Conservation (phyloP, 2,329 filamentous ascomycete genomes). For the Fusarium avenaceum region DNA sequence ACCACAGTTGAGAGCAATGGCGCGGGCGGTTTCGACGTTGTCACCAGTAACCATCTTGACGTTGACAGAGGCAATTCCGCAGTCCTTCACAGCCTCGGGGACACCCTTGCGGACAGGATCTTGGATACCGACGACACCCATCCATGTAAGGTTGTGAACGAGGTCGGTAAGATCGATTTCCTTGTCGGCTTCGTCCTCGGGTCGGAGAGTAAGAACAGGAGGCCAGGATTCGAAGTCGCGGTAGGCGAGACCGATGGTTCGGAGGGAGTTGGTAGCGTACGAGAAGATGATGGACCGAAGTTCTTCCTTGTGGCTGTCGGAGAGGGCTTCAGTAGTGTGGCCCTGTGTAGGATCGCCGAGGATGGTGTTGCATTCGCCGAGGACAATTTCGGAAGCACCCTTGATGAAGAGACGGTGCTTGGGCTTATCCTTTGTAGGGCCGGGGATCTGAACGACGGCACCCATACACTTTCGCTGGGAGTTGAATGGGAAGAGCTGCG, state of each 20-base stretch:
- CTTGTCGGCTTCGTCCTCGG: constrained; percentile 68
- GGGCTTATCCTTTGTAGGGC: constrained; percentile 44
- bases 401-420: constrained; percentile 66
- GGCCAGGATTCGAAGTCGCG: constrained; percentile 80
- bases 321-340: constrained; percentile 19
- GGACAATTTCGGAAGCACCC: constrained; percentile 69
- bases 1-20: constrained; percentile 60
- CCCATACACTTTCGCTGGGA: constrained; percentile 69
- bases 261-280: constrained; percentile 75
- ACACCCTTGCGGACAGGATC: constrained; percentile 76
- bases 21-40: constrained; percentile 60
- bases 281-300: constrained; percentile 67
- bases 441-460: constrained; percentile 63
- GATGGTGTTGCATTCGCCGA: constrained; percentile 63
- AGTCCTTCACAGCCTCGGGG: constrained; percentile 71
- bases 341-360: constrained; percentile 64
- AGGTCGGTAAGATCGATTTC: constrained; percentile 65
- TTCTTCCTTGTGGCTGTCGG: constrained; percentile 63
- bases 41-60: constrained; percentile 74
- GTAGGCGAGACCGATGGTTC: constrained; percentile 80
- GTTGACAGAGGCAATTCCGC: constrained; percentile 73
- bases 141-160: constrained; percentile 57
- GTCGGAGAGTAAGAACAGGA: constrained; percentile 69
- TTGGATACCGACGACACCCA: constrained; percentile 72
- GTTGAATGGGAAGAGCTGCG: constrained; percentile 67